Base-by-base conservation (phyloP, 2,329 filamentous ascomycete genomes). In the Achaetomium macrosporum region DNA sequence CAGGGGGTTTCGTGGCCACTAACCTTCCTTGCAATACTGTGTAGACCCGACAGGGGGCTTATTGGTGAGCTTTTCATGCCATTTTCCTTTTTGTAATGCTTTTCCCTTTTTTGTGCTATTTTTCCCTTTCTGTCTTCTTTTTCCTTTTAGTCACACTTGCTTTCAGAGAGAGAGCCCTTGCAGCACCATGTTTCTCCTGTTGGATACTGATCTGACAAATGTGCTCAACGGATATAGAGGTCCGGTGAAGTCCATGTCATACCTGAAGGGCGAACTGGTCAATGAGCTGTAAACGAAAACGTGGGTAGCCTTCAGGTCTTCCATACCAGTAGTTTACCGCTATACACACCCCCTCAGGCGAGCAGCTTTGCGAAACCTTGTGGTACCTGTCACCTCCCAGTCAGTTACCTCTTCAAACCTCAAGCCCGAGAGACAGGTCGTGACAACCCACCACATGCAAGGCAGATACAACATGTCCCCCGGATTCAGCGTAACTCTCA, bases 401-500 rank as follows among this genome's bases (percentile, higher is more conserved):
- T 46, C 47, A 50, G 43, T 41, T 36, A 17, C 25, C 19, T 42
- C 33, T 17, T 17, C 15, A 33, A 33, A 29, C 35, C 10, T 35
- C 33, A 15, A 11, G 10, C 10, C 12, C 9, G 20, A 44, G 10
- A 11, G 3, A 20, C 15, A 17, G 31, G 15, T 7, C 37, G 15
- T 31, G 16, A 64, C 11, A 25, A 65, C 76, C 66, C 57, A 87
- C 88, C 88, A 93, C 75, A 91, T 79, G 6, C 86, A 83, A 7
- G 88, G 88, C 30, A 93, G 71, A 69, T 93, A 93, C 15, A 93
- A 68, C 83, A 93, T 88, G 65, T 93, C 88, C 0, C 88, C 88
- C 10, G 83, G 78, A 1, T 84, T 68, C 3, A 93, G 69, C 0
- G 83, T 87, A 1, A 91, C 82, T n/a, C 77, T 73, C 57, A 90